A percentile compares a stretch with the other conserved stretches of the same genome.
phyloP scores from a whole-genome alignment of 257 asterid genomes.

The Leonotis leonurus region DNA sequence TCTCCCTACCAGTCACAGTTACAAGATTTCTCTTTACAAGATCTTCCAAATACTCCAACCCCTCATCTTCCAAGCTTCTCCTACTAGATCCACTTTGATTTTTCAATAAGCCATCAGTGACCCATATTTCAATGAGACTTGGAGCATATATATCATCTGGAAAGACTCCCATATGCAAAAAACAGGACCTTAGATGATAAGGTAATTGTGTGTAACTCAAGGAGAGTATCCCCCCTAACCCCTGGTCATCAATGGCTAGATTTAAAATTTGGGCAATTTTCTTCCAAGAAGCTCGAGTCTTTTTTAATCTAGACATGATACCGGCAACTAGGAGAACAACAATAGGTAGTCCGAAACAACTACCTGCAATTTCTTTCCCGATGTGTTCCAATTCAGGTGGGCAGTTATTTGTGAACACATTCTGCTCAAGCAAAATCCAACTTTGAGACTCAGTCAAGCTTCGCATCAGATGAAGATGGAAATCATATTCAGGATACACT shows the following conservation, averaged over 20 bases:
- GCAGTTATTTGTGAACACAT: background rate
- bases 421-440: conserved; percentile 1
- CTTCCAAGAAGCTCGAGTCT: background rate
- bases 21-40: conserved; percentile 4
- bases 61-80: conserved; percentile 1
- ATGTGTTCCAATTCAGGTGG: background rate
- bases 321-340: conserved; percentile 1
- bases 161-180: background rate
- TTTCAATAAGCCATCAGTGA: background rate
- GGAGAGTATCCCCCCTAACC: background rate
- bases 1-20: background rate
- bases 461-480: background rate
- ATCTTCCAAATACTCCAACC: conserved; percentile 8
- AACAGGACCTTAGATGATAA: conserved; percentile 10
- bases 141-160: background rate
- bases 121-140: background rate
- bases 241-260: background rate
- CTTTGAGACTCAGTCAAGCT: background rate
- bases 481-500: background rate
- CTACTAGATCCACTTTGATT: background rate
- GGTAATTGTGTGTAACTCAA: conserved; percentile 5
- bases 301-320: background rate
- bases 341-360: conserved; percentile 5
- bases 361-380: background rate
- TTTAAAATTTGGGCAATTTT: background rate